Conservation (phyloP, 192 early-diverging fungal species). For the Coemansia sp. region DNA sequence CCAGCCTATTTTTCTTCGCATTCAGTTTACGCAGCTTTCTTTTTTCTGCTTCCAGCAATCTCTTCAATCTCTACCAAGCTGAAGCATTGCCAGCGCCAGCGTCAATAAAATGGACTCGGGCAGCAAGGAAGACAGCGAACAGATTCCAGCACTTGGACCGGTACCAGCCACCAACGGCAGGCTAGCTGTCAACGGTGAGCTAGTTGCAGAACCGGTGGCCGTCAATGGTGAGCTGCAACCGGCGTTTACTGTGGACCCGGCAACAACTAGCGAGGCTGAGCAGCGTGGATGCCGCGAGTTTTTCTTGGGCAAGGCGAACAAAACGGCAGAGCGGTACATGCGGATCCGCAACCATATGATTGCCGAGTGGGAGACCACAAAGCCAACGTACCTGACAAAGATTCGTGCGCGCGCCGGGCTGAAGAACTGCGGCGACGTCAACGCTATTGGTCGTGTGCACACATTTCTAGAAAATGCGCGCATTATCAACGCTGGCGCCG, state of each 20-base stretch:
- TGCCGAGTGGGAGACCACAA: slow-evolving; percentile 66
- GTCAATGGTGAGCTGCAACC: neutral
- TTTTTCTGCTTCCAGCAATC: neutral
- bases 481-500: slow-evolving; percentile 75
- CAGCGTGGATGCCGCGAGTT: slow-evolving; percentile 57
- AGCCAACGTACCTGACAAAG: slow-evolving; percentile 81
- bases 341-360: slow-evolving; percentile 88
- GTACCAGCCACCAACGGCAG: neutral
- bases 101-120: neutral
- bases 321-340: slow-evolving; percentile 88
- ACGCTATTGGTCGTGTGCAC: slow-evolving; percentile 88
- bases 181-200: neutral
- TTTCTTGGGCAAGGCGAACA: slow-evolving; percentile 65
- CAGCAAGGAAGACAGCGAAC: neutral
- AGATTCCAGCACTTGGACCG: neutral
- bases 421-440: slow-evolving; percentile 86
- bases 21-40: neutral
- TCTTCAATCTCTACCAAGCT: neutral
- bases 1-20: neutral
- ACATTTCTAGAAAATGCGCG: slow-evolving; percentile 75
- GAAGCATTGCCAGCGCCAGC: neutral
- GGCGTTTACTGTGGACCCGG: slow-evolving; percentile 7
- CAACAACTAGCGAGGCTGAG: slow-evolving; percentile 18
- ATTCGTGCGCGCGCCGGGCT: slow-evolving; percentile 73
- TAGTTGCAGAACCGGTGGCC: neutral